Evolutionary conservation across 2,329 filamentous ascomycete genomes (phyloP), one percentile per base, ranked within the genome.

Genomic region (Pseudogymnoascus sp.): DNA sequence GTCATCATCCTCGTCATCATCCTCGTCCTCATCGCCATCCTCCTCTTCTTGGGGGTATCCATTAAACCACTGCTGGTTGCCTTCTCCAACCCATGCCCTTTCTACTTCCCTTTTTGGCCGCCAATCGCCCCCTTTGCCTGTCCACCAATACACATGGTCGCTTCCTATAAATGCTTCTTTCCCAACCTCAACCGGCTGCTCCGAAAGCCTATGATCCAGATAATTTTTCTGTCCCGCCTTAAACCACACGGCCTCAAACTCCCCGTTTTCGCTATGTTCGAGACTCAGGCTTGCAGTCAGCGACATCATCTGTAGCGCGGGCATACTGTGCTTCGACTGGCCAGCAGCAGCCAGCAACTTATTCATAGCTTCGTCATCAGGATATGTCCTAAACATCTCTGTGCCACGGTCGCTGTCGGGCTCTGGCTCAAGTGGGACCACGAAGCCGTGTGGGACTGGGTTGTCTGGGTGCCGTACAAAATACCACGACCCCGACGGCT

Each of bases 331-430:
- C 28, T 38, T 41, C 14, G 60, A 57, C 14, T 41, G 35, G 12
- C 37, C 60, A 57, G 58, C 39, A 28, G 60, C 53, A 15, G 41
- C 58, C 12, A 62, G 25, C 15, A 62, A 28, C 35, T 38, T 37
- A 15, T 41, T 35, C 6, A 62, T 58, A 25, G 57, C 36, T 18
- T 59, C 53, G 2, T 59, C 36, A 20, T 43, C 36, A 35, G 60
- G 60, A 30, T 59, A 62, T 30, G 18, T 41, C 57, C 60, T 38
- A 15, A 59, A 62, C 35, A 28, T 30, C 33, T 35, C 30, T 14
- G 22, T 33, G 25, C 47, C 60, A 33, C 12, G 28, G 41, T 62
- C 60, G 14, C 20, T 22, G 15, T 38, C 53, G 6, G 28, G 33
- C 5, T 60, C 60, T 47, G 28, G 53, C 41, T 22, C 36, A 22